Evolutionary conservation across 2,329 filamentous ascomycete genomes (phyloP), one percentile per base, ranked within the genome.

Genomic region (Ophiostoma ulmi): DNA sequence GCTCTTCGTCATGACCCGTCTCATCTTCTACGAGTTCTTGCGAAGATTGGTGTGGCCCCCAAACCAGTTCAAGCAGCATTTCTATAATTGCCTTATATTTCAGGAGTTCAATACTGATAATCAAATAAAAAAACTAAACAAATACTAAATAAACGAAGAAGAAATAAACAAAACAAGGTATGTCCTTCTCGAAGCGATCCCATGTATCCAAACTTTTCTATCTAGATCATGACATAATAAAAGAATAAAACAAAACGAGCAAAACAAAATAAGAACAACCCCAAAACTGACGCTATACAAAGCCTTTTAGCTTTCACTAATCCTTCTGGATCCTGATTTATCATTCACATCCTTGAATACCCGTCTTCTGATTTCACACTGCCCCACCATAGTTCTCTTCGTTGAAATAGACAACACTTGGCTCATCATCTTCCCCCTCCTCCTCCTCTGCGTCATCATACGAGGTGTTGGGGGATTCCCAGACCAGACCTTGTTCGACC

Each of bases 1-100:
- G 82, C 81, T 0, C 74, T 90, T 68, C 79, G 79, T 70, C 77
- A 77, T n/a, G 78, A 83, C 58, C 76, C 78, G 35, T 74, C 68
- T 1, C 79, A 79, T 74, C 74, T 86, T 55, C 70, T 74, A n/a
- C 74, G 77, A 68, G 76, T 86, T 5, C 73, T 87, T 61, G 73
- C 75, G 31, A 76, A 77, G 73, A 83, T 85, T 69, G 82, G 83
- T 1, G 61, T 74, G 1, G n/a, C 72, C 8, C 35, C 70, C 3
- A 5, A 13, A 3, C 8, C 20, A 13, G 20, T 7, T 36, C 58
- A 31, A 26, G 10, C 63, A n/a, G 63, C 36, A 11, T 39, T n/a
- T n/a, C 10, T 65, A 6, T 65, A 64, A 48, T 48, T 48, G 17
- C 3, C 5, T 6, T 6, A 8, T n/a, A 7, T 3, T n/a, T 20